Evolutionary conservation across 768 basidiomycete genomes (phyloP), one percentile per base, ranked within the genome.

Genomic region (Suillus bovinus): DNA sequence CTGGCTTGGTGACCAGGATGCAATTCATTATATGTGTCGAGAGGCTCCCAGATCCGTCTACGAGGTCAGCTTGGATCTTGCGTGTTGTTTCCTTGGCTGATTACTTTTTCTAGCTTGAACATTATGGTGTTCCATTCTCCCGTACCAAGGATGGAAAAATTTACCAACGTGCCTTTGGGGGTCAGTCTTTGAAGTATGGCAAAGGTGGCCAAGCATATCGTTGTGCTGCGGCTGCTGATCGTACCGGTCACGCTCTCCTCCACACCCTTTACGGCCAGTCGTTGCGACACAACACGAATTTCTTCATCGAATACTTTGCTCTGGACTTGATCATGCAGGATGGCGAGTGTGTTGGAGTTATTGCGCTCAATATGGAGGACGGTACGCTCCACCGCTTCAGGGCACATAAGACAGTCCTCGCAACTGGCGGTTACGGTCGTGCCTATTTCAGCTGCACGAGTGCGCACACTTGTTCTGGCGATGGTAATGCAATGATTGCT

Each of bases 231-330:
- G 96, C 96, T 6, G 97, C 97, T 61, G 97, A 99, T 77, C 93
- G 97, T 75, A 99, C 97, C 8, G 97, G 97, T 31, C 97, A 99
- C 72, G 97, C 97, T 24, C 87, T 99, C 72, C 87, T 99, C 49
- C 97, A 99, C 82, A 98, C 96, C 10, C 92, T 99, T 61, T 99
- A 99, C 71, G 97, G 97, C 68, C 97, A 99, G 81, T 99, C 96
- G 62, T 87, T 99, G 64, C 90, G 94, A 62, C 97, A 99, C 83
- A 89, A 99, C 83, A 99, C 97, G 75, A 96, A 99, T 79, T 99
- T 98, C 80, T 99, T 99, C 82, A 99, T 99, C 77, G 97, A 99
- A 77, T 99, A 96, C 79, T 99, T 99, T 76, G 97, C 96, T n/a
- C 86, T 96, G 61, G 97, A 99, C 76, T 81, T 99, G 63, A 94